Base-by-base conservation (phyloP, 225 moss, liverwort and hornwort species). In the Antitrichia curtipendula region DNA sequence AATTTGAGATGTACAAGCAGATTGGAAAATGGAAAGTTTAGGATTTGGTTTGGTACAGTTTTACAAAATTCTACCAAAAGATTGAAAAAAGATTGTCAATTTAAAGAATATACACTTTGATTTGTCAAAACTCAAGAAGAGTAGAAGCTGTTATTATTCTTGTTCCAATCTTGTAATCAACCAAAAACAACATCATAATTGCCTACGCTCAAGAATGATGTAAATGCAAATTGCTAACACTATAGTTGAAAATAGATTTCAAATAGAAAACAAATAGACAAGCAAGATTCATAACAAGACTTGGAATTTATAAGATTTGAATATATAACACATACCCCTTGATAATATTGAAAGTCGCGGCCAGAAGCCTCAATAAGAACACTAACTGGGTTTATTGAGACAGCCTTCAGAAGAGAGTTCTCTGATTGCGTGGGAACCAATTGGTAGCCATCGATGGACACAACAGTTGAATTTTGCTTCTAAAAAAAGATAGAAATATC, bases 331-430 rank as follows among this genome's bases (percentile, higher is more conserved):
- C 47, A 1, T 34, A 87, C 83, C 83, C 83, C 77, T 58, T 86
- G 78, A 56, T 88, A 91, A 65, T 86, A 27, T 56, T 88, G 83
- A 65, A 91, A 91, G 28, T 88, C 73, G 7, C 41, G 86, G 32
- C 95, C 86, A 80, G 90, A 90, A 89, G 63, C 88, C 68, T 97
- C 97, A 71, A 97, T 97, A 71, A 93, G 93, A 60, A 96, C 91
- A 59, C 86, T 91, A 49, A 91, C 83, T n/a, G 86, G 83, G 2
- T 73, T 82, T 41, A 45, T 71, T 4, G 88, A 75, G 16, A 91
- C 79, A 13, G 88, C 91, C 86, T 91, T 56, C 31, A 83, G 82
- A 8, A 91, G 88, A 16, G 83, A 63, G 32, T 14, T 28, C 73
- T 88, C 79, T 7, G 64, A 82, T 41, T 88, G 77, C 24, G 49